Base-by-base conservation (phyloP, 129 eudicot genomes). In the Logfia minima region DNA sequence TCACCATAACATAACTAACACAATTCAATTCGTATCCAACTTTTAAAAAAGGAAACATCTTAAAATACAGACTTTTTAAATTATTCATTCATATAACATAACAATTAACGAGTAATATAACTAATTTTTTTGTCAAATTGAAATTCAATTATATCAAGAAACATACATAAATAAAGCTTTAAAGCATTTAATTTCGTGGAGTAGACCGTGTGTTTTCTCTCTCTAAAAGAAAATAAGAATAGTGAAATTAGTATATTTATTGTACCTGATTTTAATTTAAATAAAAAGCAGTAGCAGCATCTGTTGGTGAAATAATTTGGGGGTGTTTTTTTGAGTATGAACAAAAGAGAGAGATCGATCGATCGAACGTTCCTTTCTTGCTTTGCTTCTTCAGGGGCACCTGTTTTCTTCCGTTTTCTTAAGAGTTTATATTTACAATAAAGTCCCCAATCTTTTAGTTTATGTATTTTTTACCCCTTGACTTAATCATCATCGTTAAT, bases 341-440 rank as follows among this genome's bases (percentile, higher is more conserved):
- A 71, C 77, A 21, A 71, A 76, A 79, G 62, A 79, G 82, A 78
- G 55, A 48, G 55, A 48, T 48, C 55, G 82, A 79, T 79, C 82
- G 82, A 79, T 79, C 82, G 82, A 70, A 79, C 82, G 82, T 79
- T 71, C 71, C 82, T 79, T 79, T 79, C 82, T 79, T 26, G 82
- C 77, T 79, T 79, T 71, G 82, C 77, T 71, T 79, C 82, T 79
- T 62, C 82, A 79, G 82, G 77, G 71, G 82, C 56, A 71, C 66
- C 52, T 78, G 81, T 78, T 78, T 77, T 77, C 74, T 77, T 68
- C 43, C 58, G 81, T 69, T 68, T 37, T 58, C 61, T 69, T 21
- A 34, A 14, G 45, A 7, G 29, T 68, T 56, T 28, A n/a, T 29
- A 59, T 17, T 59, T 41, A 28, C 62, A 41, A 39, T 18, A 39